Evolutionary conservation across 257 asterid genomes (phyloP), one percentile per base, ranked within the genome.

Genomic region (Nicotiana knightiana): DNA sequence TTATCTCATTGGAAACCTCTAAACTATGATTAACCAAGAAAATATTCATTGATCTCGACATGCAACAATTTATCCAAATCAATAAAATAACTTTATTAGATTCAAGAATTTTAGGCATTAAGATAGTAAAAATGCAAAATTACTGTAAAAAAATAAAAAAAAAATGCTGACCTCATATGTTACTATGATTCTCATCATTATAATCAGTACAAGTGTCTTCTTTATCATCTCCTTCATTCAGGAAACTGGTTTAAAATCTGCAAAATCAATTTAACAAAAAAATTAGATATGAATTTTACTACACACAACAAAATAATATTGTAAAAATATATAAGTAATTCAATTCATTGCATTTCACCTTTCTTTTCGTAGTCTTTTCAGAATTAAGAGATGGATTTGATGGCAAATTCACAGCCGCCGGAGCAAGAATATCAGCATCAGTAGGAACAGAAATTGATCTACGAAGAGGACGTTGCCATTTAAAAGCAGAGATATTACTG

Each of bases 381-480:
- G 30, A 46, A 26, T 46, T 16, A 21, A 48, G 76, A 35, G 76
- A 67, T 33, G 55, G 51, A 6, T 67, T 33, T 6, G 46, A 39
- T 39, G 2, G 46, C 9, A 33, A 18, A 21, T 17, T 78, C 43
- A 32, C 71, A 54, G 54, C 4, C 30, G 81, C 26, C 33, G 32
- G 6, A 48, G 9, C 6, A 5, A 68, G 77, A 80, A 80, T 18
- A 3, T 24, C 0, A 0, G 67, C 67, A 2, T 12, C 57, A 6
- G 21, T 62, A 18, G 66, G 83, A 64, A 51, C 78, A n/a, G 83
- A 81, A 37, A 53, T 28, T 46, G 83, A 81, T 59, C 73, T 73
- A 5, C 21, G 71, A 48, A 70, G 81, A 46, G 78, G 77, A 43
- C 51, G 51, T 43, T 43, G 51, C 51, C 51, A 9, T 2, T 43